A percentile compares a stretch with the other conserved stretches of the same genome.
These are phyloP conservation scores for Penicillium decumbens DNA, from an alignment of 2,329 filamentous ascomycete species.

Conservation along the genomic window DNA sequence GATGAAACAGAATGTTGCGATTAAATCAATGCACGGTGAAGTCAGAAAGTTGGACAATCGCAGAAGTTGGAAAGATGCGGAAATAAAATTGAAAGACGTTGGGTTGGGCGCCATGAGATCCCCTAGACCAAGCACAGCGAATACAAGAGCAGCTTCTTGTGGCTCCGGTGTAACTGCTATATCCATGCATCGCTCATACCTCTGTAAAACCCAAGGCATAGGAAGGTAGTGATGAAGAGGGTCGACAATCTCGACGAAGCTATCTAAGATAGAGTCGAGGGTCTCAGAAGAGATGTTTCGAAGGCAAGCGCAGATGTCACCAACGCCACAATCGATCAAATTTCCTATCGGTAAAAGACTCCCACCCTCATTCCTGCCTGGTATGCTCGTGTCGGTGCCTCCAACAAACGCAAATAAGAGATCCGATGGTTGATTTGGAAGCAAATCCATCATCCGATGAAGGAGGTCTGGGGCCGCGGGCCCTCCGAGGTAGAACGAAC, in stretches of 20 bases:
- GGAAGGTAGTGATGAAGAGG: conserved; percentile 1
- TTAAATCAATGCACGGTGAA: background rate
- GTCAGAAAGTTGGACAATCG: background rate
- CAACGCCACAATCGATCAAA: no score
- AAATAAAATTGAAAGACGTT: background rate
- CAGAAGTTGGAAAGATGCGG: background rate
- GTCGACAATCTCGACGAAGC: background rate
- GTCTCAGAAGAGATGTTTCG: background rate
- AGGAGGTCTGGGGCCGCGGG: conserved; percentile 1
- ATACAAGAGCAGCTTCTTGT: no score
- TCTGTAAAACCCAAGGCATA: background rate
- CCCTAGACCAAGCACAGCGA: background rate
- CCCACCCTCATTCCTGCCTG: background rate
- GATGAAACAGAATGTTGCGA: background rate
- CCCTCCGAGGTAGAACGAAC: background rate
- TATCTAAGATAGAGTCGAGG: background rate
- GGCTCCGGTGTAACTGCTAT: no score
- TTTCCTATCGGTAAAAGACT: no score
- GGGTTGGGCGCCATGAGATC: background rate
- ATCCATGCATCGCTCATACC: background rate
- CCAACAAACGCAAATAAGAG: background rate
- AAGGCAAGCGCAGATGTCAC: no score
- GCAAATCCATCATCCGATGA: background rate
- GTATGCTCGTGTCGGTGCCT: conserved; percentile 2
- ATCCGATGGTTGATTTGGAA: background rate